Conservation (phyloP, 495 filamentous ascomycete genomes). For the Penicillium cinerascens region DNA sequence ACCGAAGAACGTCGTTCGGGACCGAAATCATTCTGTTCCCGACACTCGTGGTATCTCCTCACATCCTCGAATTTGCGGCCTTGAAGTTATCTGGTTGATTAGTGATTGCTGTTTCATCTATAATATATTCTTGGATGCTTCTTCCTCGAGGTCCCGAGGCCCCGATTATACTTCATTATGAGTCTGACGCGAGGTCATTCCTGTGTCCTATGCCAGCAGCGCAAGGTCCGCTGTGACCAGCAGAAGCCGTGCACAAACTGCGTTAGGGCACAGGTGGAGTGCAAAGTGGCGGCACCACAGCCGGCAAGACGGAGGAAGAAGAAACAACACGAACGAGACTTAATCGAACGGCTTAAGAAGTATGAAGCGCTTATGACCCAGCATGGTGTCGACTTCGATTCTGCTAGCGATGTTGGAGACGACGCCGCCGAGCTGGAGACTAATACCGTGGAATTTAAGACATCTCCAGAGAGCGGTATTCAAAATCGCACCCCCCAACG, state of each 20-base stretch:
- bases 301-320: constrained; percentile 19
- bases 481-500: not conserved
- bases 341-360: constrained; percentile 20
- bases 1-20: not conserved
- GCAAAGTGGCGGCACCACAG: constrained; percentile 19
- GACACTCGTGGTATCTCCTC: not conserved
- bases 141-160: not conserved
- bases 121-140: not conserved
- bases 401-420: not conserved
- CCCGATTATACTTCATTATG: not conserved
- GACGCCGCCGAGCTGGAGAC: not conserved
- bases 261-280: constrained; percentile 24
- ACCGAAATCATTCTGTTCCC: not conserved
- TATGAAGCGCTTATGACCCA: constrained; percentile 27
- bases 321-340: constrained; percentile 15
- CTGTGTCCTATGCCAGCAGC: constrained; percentile 29
- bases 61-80: not conserved
- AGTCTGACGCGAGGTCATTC: constrained; percentile 9
- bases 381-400: constrained; percentile 26
- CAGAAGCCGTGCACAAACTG: constrained; percentile 33
- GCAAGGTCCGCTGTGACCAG: constrained; percentile 38
- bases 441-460: not conserved
- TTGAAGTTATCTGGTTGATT: not conserved
- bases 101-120: not conserved
- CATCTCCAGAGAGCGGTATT: not conserved